A percentile compares a stretch with the other conserved stretches of the same genome.
Evolutionary conservation across 2,329 filamentous ascomycete species (phyloP).

Genomic region (Paradendryphiella salina): DNA sequence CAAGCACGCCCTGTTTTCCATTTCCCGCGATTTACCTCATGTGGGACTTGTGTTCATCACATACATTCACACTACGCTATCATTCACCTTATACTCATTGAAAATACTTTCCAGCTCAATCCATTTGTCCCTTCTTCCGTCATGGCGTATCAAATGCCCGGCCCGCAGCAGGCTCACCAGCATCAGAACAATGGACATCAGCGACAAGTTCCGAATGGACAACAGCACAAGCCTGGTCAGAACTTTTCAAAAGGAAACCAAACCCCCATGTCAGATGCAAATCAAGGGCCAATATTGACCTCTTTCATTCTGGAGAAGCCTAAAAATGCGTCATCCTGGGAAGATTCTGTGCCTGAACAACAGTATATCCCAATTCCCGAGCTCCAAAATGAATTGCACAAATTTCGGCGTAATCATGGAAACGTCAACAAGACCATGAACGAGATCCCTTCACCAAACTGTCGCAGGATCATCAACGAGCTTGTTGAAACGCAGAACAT

Average conservation of each 20-base stretch:
- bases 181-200: conserved; percentile 27
- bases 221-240: conserved; percentile 11
- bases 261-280: conserved; percentile 9
- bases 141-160: conserved; percentile 20
- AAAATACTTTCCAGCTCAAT: not conserved
- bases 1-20: conserved; percentile 12
- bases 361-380: conserved; percentile 29
- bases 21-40: not conserved
- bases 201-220: conserved; percentile 17
- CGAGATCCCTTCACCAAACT: conserved; percentile 32
- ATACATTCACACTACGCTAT: not conserved
- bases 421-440: conserved; percentile 28
- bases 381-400: conserved; percentile 27
- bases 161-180: conserved; percentile 15
- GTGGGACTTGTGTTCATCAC: not conserved
- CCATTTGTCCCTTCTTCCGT: not conserved
- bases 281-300: conserved; percentile 28
- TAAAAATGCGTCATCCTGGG: conserved; percentile 29
- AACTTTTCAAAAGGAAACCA: conserved; percentile 15
- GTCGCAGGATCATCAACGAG: conserved; percentile 30
- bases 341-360: conserved; percentile 29
- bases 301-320: conserved; percentile 35
- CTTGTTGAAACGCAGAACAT: conserved; percentile 37
- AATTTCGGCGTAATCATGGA: conserved; percentile 23
- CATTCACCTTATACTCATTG: not conserved